These are phyloP conservation scores for Gaertneriomyces sp. DNA, from an alignment of 192 early-diverging fungal species.

Conservation along the genomic window DNA sequence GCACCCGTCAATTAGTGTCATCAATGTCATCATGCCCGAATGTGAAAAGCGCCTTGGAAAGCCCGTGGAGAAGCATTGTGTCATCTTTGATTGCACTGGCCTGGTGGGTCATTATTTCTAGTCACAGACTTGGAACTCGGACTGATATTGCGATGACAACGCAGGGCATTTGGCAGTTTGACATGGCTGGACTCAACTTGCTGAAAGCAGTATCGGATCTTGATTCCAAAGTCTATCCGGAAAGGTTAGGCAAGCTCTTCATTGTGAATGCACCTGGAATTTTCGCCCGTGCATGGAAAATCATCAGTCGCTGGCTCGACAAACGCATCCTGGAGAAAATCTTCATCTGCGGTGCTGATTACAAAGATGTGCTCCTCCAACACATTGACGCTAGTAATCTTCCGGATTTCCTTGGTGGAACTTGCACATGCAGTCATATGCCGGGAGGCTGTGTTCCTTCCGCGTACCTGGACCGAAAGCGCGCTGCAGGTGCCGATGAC, in stretches of 20 bases:
- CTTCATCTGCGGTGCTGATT: conserved; percentile 26
- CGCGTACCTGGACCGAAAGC: conserved; percentile 14
- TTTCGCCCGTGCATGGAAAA: conserved; percentile 32
- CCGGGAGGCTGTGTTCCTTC: conserved; percentile 32
- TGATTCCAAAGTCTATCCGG: conserved; percentile 38
- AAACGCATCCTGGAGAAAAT: conserved; percentile 39
- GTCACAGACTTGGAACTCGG: background rate
- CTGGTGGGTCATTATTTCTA: background rate
- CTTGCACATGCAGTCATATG: conserved; percentile 37
- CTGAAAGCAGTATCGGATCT: conserved; percentile 29
- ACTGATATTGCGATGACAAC: too few species aligned
- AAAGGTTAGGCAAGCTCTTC: conserved; percentile 34
- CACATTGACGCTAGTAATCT: conserved; percentile 36
- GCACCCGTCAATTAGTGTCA: background rate
- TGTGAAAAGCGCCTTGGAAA: conserved; percentile 20
- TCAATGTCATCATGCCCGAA: conserved; percentile 36
- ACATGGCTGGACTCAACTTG: conserved; percentile 35
- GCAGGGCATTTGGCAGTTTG: conserved; percentile 25
- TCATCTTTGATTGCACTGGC: conserved; percentile 38
- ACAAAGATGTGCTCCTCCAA: conserved; percentile 31
- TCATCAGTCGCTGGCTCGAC: conserved; percentile 39
- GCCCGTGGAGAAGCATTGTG: conserved; percentile 33
- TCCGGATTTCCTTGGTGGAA: conserved; percentile 33
- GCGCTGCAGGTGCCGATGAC: conserved; percentile 6
- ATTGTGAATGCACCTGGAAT: conserved; percentile 36